Evolutionary conservation across 805 yeast genomes (phyloP), one percentile per base, ranked within the genome.

Genomic region (Schizosaccharomyces octosporus): DNA sequence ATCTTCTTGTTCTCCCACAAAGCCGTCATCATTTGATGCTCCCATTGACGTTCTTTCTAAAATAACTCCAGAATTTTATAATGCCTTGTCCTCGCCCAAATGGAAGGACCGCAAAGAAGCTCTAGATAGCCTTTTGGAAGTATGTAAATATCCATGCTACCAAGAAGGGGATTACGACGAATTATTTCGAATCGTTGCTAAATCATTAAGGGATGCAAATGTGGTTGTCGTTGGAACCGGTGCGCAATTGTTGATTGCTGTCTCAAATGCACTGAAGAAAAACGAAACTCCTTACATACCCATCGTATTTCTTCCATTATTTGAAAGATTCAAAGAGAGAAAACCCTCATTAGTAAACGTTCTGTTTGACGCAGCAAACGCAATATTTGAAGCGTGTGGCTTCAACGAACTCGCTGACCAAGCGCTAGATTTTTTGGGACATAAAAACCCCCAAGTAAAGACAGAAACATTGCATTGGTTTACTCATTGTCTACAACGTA

Each of bases 91-190:
- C 0, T 82, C 88, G 1, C 64, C 81, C 0, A 82, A 84, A 67
- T 93, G 98, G 98, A 87, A 88, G 69, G 97, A 89, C 61, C 77
- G 98, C 64, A 87, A 85, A 62, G 96, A 85, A 66, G 87, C 79
- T 0, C 74, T 93, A 62, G 90, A 86, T 59, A 88, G 81, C 64
- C 68, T 77, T 13, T 60, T 61, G 7, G 63, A 61, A 2, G 65
- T 64, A 5, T 76, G 79, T 2, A 69, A 70, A 21, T 81, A 83
- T 55, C 80, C 81, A 1, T 74, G 82, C 55, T 74, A 73, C n/a
- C 71, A 74, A 9, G 75, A 75, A 17, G 57, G 36, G 61, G 94
- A 89, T 69, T 87, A 83, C 70, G 65, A 77, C 5, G 82, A 77
- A 1, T 70, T 89, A n/a, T 71, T 82, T n/a, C 73, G 82, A 62